Evolutionary conservation across 2,329 filamentous ascomycete species (phyloP), one percentile per base, ranked within the genome.

Genomic region (Penicillium aurantiogriseum): DNA sequence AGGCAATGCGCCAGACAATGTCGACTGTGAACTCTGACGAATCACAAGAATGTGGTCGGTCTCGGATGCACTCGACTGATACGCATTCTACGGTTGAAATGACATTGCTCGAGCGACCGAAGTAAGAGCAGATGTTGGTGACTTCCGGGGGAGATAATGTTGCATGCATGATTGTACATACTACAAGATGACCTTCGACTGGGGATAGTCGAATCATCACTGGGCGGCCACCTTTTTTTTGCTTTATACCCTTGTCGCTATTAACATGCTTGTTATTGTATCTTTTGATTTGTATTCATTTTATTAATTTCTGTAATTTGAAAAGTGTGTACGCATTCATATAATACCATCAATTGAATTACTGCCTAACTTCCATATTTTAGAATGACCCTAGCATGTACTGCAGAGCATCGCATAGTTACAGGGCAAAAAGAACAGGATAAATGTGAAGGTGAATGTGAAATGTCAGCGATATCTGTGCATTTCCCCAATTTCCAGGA

Each of bases 1-100:
- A 63, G 29, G 62, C 58, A 2, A 21, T 65, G 17, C 58, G 58
- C 4, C 51, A 65, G 27, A 60, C 63, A 1, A 38, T 50, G 0
- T 60, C 54, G 2, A 57, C 44, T 23, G 61, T 61, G 13, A 51
- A 52, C 23, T 50, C 54, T 2, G 27, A 47, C 25, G 31, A 47
- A 2, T 43, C 40, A 5, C 39, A 50, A 11, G 25, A 13, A 15
- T n/a, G 13, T 42, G 8, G 2, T 31, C 36, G 45, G 5, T 13
- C 47, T 6, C 57, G 38, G 9, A 36, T 56, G n/a, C 56, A 51
- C 3, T 54, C 51, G n/a, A 42, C 38, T 2, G 54, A 60, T 25
- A 54, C 59, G 1, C 51, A 31, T 15, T 62, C 56, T 23, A 60
- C 58, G 2, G 25, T 58, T 31, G 63, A 63, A 49, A 55, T 54